Evolutionary conservation across 2,329 filamentous ascomycete species (phyloP).

Genomic region (Talaromyces funiculosus): DNA sequence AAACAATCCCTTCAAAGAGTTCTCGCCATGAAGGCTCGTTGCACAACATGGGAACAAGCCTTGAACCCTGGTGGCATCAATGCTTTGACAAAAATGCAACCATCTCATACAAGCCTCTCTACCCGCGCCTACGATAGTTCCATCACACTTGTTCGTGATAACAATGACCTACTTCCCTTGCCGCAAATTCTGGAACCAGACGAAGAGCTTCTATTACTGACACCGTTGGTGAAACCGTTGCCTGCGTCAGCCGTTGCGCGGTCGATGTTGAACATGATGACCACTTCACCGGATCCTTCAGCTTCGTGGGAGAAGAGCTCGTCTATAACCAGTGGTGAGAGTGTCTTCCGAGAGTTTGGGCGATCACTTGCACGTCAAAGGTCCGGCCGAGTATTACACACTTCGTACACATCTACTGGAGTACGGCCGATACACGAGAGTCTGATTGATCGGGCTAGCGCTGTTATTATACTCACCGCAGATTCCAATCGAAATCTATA

Average conservation of each 20-base stretch:
- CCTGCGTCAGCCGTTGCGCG: constrained; percentile 80
- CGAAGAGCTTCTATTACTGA: constrained; percentile 84
- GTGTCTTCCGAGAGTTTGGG: constrained; percentile 85
- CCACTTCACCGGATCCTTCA: constrained; percentile 47
- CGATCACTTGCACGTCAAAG: constrained; percentile 79
- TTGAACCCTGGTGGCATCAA: constrained; percentile 77
- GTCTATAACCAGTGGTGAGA: constrained; percentile 81
- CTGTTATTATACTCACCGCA: constrained; percentile 84
- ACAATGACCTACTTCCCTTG: constrained; percentile 75
- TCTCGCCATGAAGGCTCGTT: constrained; percentile 72
- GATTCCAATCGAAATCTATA: constrained; percentile 93
- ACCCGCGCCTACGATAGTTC: constrained; percentile 84
- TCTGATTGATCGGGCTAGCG: constrained; percentile 78
- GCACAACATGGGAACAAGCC: constrained; percentile 85
- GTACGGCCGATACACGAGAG: constrained; percentile 90
- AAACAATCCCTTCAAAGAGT: constrained; percentile 74
- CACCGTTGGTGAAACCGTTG: constrained; percentile 84
- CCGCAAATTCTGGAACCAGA: constrained; percentile 74
- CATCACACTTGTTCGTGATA: constrained; percentile 87
- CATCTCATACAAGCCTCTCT: constrained; percentile 73
- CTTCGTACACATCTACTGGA: constrained; percentile 90
- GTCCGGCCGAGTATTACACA: constrained; percentile 82
- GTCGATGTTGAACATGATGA: constrained; percentile 49
- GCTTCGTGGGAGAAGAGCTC: constrained; percentile 52
- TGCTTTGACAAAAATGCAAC: constrained; percentile 73